Evolutionary conservation across 768 basidiomycete species (phyloP).

Genomic region (Paxillus ammoniavirescens): DNA sequence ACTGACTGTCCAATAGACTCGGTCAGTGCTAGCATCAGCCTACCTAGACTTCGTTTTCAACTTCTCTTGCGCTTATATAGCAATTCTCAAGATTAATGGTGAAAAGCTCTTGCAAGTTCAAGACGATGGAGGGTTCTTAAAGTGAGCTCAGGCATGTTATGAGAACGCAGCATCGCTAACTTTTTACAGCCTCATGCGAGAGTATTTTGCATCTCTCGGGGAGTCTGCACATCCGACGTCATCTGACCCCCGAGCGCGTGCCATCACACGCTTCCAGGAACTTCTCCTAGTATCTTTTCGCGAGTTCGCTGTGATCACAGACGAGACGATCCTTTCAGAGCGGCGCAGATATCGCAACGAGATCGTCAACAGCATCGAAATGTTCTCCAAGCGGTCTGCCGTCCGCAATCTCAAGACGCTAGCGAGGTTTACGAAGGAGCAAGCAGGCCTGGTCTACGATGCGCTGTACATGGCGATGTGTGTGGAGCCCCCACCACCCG

Average conservation of each 20-base stretch:
- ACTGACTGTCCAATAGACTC: slow-evolving; percentile 39
- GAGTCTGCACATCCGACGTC: slow-evolving; percentile 93
- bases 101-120: slow-evolving; percentile 89
- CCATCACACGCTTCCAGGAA: slow-evolving; percentile 97
- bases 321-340: slow-evolving; percentile 88
- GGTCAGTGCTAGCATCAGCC: slow-evolving; percentile 40
- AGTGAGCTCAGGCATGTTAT: slow-evolving; percentile 46
- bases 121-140: slow-evolving; percentile 96
- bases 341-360: slow-evolving; percentile 84
- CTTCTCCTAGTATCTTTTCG: slow-evolving; percentile 95
- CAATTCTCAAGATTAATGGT: slow-evolving; percentile 97
- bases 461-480: slow-evolving; percentile 85
- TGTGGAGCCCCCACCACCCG: slow-evolving; percentile 65
- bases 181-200: slow-evolving; percentile 76
- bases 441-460: slow-evolving; percentile 89
- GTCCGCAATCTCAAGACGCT: slow-evolving; percentile 81
- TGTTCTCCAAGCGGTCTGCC: slow-evolving; percentile 89
- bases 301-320: slow-evolving; percentile 94
- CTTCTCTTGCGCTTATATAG: slow-evolving; percentile 38
- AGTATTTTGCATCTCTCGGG: slow-evolving; percentile 91
- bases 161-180: background rate
- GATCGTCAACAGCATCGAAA: slow-evolving; percentile 90
- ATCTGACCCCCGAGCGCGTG: slow-evolving; percentile 81
- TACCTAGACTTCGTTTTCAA: slow-evolving; percentile 12
- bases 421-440: slow-evolving; percentile 83